Evolutionary conservation across 441 rosid genomes (phyloP), one percentile per base, ranked within the genome.

Genomic region (Eruca vesicaria): DNA sequence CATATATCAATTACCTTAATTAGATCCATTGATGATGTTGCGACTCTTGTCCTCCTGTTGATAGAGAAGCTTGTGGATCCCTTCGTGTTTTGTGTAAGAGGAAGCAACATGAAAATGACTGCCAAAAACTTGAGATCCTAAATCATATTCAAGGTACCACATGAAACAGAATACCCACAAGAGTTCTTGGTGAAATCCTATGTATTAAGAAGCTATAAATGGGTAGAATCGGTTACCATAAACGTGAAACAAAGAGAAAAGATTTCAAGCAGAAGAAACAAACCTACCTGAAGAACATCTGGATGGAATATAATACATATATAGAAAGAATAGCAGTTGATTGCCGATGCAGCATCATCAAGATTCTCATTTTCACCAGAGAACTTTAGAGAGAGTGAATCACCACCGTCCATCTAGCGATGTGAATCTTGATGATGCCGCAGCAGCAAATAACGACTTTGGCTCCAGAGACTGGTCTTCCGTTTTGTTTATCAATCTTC

Each of bases 371-470:
- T 35, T 71, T 65, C 63, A 48, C 4, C 7, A 58, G 4, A 28
- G 64, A 66, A 77, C 56, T 18, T 61, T 55, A 35, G 66, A 10
- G 68, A 66, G 63, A 71, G 35, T 28, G 11, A 77, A 71, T 60
- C 58, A 71, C 72, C 63, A 71, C 56, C 45, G 63, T 77, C 19
- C 72, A 76, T 71, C 68, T 71, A 56, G 28, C 72, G 63, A 77
- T 86, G 94, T 86, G 94, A 89, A 89, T 89, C 94, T 89, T 87
- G 90, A 86, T 83, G 90, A 84, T 89, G 85, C 90, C 77, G 78
- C 94, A 79, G 71, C 91, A 48, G 84, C 85, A 84, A 86, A 84
- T 82, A 62, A 82, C 85, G 84, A 83, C 91, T 63, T 78, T 69
- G 64, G 61, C 75, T 82, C 72, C 52, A 9, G 15, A 41, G 9